Percentiles rank a stretch among this genome's conserved stretches.
Conservation (phyloP, 352 stramenopile species). For the Albugo candida region DNA sequence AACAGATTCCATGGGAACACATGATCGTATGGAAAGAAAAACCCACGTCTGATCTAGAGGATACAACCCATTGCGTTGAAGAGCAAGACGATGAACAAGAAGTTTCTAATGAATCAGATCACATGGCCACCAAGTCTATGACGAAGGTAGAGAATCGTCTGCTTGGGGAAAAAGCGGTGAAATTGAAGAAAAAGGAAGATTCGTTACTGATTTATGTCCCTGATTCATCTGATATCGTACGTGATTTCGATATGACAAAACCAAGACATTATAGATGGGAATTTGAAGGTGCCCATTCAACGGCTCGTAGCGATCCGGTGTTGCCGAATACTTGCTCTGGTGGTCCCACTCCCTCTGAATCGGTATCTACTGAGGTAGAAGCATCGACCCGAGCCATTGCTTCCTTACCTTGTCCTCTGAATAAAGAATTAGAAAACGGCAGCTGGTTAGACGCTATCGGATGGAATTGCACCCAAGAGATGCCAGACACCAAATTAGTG, state of each 20-base stretch:
- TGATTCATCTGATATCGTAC: neutral
- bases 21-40: constrained; percentile 62
- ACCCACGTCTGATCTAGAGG: constrained; percentile 9
- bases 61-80: constrained; percentile 7
- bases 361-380: neutral
- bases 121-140: constrained; percentile 8
- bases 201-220: neutral
- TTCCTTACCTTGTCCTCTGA: constrained; percentile 24
- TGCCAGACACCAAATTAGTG: constrained; percentile 63
- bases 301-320: constrained; percentile 2
- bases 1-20: constrained; percentile 67
- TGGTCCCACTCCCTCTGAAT: neutral
- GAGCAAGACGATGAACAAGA: constrained; percentile 5
- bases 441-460: constrained; percentile 60
- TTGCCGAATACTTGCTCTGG: too few species aligned
- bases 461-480: constrained; percentile 60
- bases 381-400: neutral
- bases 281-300: constrained; percentile 14
- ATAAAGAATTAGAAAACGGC: constrained; percentile 43
- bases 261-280: constrained; percentile 64
- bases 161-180: neutral
- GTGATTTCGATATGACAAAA: constrained; percentile 57
- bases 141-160: neutral
- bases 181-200: neutral
- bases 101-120: constrained; percentile 31